These are phyloP conservation scores for Pseudogymnoascus sp. DNA, from an alignment of 2,329 filamentous ascomycete species.

Conservation along the genomic window DNA sequence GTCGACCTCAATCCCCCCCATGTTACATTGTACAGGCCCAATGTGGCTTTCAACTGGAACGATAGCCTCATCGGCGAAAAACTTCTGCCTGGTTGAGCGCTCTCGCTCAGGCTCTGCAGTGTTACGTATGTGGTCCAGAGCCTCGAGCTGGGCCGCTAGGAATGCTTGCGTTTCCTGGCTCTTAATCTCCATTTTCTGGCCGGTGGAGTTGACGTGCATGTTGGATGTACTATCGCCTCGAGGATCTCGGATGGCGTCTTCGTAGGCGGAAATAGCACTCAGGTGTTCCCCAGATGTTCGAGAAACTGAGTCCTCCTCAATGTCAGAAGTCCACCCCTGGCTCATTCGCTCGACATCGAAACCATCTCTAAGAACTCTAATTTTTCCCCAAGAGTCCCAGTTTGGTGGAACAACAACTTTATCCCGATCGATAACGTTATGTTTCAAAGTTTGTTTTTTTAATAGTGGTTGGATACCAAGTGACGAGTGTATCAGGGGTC, in stretches of 20 bases:
- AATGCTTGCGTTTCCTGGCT: conserved; percentile 72
- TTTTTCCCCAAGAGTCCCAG: conserved; percentile 98
- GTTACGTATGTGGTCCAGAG: conserved; percentile 57
- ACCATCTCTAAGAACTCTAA: conserved; percentile 78
- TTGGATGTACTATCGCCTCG: conserved; percentile 52
- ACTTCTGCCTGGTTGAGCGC: not conserved
- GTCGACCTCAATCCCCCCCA: conserved; percentile 94
- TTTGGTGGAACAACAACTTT: conserved; percentile 92
- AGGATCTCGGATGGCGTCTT: conserved; percentile 70
- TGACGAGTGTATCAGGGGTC: conserved; percentile 73
- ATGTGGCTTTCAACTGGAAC: conserved; percentile 59
- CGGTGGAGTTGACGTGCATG: conserved; percentile 33
- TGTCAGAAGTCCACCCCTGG: conserved; percentile 76
- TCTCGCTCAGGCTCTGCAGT: conserved; percentile 24
- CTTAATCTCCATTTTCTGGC: conserved; percentile 42
- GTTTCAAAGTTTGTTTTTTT: conserved; percentile 69
- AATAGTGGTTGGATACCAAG: conserved; percentile 78
- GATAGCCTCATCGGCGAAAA: conserved; percentile 22
- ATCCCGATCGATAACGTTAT: conserved; percentile 87
- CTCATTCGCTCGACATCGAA: conserved; percentile 87
- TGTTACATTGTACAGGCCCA: conserved; percentile 93
- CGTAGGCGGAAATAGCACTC: conserved; percentile 60
- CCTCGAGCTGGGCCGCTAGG: conserved; percentile 62
- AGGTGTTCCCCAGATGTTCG: conserved; percentile 34
- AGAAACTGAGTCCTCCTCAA: conserved; percentile 47